Base-by-base conservation (phyloP, 305 asterid species). In the Rubia balearica region DNA sequence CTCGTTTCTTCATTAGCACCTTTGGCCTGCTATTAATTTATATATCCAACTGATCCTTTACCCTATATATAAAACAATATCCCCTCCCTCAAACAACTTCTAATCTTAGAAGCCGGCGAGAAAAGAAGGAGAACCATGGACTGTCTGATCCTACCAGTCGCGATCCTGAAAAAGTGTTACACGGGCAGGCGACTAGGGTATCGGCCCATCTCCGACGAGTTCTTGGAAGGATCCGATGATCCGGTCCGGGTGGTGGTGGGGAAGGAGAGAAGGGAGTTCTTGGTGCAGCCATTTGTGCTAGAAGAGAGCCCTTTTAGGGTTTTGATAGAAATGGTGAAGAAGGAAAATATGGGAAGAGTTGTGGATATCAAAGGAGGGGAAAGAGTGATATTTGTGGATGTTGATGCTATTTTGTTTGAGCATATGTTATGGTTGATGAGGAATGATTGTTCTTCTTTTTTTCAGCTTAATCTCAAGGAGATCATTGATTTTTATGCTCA, bases 361-460 rank as follows among this genome's bases (percentile, higher is more conserved):
- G 6, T 38, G 13, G 21, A 61, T 4, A 30, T 67, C 38, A 63
- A 63, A 33, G 63, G 74, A 8, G 74, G 36, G 10, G 72, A 81
- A 43, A 76, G 82, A 57, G 76, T 79, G 17, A 75, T 82, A 19
- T 77, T 65, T 55, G 83, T 77, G 63, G 82, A 79, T 63, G 82
- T 82, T n/a, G 86, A 82, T 74, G 82, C 83, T 24, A 79, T 82
- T 53, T 77, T 79, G 78, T 82, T 79, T 59, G 86, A 82, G 70
- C 86, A 82, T 53, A 74, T 82, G 82, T 19, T 82, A 55, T 82
- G 86, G 86, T 49, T 82, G 65, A 77, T 82, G 86, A 70, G 78
- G 51, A 82, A 82, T 72, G 86, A 82, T 70, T 77, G 76, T 17
- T 77, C 82, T 75, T 82, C 86, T 48, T 77, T 79, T 62, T 75